Base-by-base conservation (phyloP, 2,329 filamentous ascomycete genomes). In the Colletotrichum costaricense region DNA sequence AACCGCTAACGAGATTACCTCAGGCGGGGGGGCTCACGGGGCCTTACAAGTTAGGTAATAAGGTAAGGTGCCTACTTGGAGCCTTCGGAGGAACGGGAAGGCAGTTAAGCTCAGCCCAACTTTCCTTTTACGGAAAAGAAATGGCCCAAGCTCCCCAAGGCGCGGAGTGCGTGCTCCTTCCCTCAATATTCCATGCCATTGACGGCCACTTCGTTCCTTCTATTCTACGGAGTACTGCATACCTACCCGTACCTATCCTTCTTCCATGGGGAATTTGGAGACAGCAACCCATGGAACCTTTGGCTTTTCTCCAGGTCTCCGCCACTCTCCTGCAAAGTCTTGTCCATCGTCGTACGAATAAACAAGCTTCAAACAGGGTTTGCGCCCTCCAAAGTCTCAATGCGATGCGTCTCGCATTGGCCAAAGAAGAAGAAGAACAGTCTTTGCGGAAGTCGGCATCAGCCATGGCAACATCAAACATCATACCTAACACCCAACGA, bases 351-450 rank as follows among this genome's bases (percentile, higher is more conserved):
- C 28, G 19, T n/a, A 52, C 38, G 38, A 42, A 42, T 42, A 16
- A 54, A 54, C 46, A 22, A 63, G n/a, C n/a, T 35, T 52, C 6
- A 19, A 22, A 19, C 46, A 35, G 28, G 22, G 58, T 54, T 57
- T 26, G 14, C 60, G n/a, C 57, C 22, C 7, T 16, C 4, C 19
- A 62, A 73, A 62, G 67, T 66, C 67, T 70, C 70, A 65, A 65
- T 70, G 70, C 56, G n/a, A 63, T 55, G 24, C 35, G 46, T 22
- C n/a, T 57, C 30, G 16, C 35, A 42, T 22, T 28, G 60, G 60
- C 26, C 60, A 2, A 56, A 35, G 42, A 38, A 42, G 30, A 42
- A 3, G 30, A 42, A 3, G 5, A 42, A 42, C 33, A 42, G 38
- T 16, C 38, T 54, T 58, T 54, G 28, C 24, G 54, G 66, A 56